Percentiles rank a stretch among this genome's conserved stretches.
phyloP scores from a whole-genome alignment of 2,329 filamentous ascomycete genomes.

The Rhinocladiella mackenziei region DNA sequence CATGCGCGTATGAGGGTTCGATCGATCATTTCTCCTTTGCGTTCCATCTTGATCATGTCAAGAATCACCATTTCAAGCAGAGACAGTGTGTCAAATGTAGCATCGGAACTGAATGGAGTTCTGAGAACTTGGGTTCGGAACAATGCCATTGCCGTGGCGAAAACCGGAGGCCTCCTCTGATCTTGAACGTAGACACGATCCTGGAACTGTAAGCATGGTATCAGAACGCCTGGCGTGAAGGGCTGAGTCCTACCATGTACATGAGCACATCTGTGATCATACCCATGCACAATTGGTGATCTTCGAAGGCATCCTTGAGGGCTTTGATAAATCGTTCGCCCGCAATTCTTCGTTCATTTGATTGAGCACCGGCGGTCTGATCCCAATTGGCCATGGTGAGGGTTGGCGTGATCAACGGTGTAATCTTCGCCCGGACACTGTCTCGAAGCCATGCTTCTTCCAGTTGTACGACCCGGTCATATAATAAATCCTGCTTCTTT shows the following conservation, averaged over 20 bases:
- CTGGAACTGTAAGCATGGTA: constrained; percentile 36
- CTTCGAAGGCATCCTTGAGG: constrained; percentile 75
- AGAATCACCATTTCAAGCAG: constrained; percentile 78
- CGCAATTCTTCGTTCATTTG: constrained; percentile 71
- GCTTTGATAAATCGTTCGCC: constrained; percentile 79
- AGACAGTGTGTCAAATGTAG: constrained; percentile 56
- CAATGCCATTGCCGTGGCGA: constrained; percentile 75
- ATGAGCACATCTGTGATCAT: constrained; percentile 93
- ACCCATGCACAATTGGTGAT: constrained; percentile 88
- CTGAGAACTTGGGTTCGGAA: constrained; percentile 83
- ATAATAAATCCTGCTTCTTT: constrained; percentile 78
- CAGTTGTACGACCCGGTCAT: constrained; percentile 73
- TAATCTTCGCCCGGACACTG: constrained; percentile 68
- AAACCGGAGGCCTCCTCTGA: constrained; percentile 70
- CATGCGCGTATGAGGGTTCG: constrained; percentile 76
- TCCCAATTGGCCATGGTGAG: constrained; percentile 55
- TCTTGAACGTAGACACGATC: constrained; percentile 79
- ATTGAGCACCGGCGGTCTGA: constrained; percentile 52
- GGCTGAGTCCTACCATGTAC: constrained; percentile 65
- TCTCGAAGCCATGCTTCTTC: constrained; percentile 76
- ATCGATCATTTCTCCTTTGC: constrained; percentile 84
- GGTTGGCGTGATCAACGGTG: constrained; percentile 65
- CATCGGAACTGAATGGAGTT: constrained; percentile 48
- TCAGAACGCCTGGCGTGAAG: constrained; percentile 1
- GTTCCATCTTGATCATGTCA: constrained; percentile 88